Evolutionary conservation across 495 filamentous ascomycete species (phyloP), one percentile per base, ranked within the genome.

Genomic region (Haplographium delicatum): DNA sequence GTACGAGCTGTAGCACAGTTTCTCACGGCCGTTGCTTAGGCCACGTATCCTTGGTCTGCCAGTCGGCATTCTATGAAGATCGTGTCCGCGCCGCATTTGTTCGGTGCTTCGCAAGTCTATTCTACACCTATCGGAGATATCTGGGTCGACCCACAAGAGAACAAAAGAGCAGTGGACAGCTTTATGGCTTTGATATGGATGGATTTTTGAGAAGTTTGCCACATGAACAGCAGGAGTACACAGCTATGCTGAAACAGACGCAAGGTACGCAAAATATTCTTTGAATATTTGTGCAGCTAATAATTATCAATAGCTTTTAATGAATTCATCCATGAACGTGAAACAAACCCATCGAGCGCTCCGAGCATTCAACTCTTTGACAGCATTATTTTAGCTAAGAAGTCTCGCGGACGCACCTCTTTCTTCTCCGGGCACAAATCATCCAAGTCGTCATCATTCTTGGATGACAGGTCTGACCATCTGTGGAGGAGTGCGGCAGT

Each of bases 171-270:
- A 76, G 82, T 25, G 91, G 93, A 0, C 74, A 95, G 65, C 70
- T 87, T n/a, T 96, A 91, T 63, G 78, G 80, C 28, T 98, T 98
- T 68, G 90, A 95, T 65, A 89, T 95, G 85, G 88, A 93, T 54
- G 86, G 83, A 4, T 98, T 96, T 63, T 73, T 95, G 59, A 86
- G 80, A 65, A 95, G 89, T 64, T 76, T 96, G 63, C 93, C 93
- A 7, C 77, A 84, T 56, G 93, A 96, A 59, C 88, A 95, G 61
- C 86, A 87, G 25, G 87, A 95, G 39, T 98, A 96, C 61, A 83
- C 90, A 56, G 69, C 70, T 45, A 83, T 91, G 74, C 76, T 98
- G 63, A 86, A 87, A 62, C 86, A 98, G 56, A 98, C 91, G 4
- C 93, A 98, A 81, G 84, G 87, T 90, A 73, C 63, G 75, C 56